Percentiles rank a stretch among this genome's conserved stretches.
phyloP scores from a whole-genome alignment of 768 basidiomycete species.

The Rhodosporidiobolus odoratus region DNA sequence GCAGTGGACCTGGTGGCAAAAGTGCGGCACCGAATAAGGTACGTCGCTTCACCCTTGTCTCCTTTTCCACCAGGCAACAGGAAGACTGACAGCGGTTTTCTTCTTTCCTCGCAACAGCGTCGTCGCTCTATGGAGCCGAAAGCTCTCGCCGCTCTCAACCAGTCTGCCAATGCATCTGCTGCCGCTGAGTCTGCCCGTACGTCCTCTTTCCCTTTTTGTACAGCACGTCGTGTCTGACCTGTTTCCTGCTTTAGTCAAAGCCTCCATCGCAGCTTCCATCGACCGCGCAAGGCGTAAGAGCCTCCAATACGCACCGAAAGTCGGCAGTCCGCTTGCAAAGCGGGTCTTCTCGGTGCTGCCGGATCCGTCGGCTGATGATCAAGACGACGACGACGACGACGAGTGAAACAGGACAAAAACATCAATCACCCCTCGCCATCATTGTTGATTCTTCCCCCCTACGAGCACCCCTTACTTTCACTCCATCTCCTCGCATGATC shows the following conservation, averaged over 20 bases:
- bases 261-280: conserved; percentile 35
- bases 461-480: too few relatives aligned
- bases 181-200: conserved; percentile 17
- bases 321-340: conserved; percentile 35
- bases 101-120: background rate
- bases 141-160: conserved; percentile 30
- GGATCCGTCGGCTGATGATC: background rate
- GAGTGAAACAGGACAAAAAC: too few relatives aligned
- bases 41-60: background rate
- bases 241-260: conserved; percentile 6
- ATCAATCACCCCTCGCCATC: too few relatives aligned
- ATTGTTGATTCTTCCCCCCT: too few relatives aligned
- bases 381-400: too few relatives aligned
- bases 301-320: conserved; percentile 28
- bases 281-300: conserved; percentile 30
- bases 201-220: background rate
- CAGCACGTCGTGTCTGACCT: background rate
- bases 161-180: background rate
- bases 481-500: too few relatives aligned
- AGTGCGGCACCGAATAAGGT: background rate
- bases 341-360: conserved; percentile 30
- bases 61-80: background rate
- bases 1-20: background rate
- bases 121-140: conserved; percentile 37
- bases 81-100: background rate